A percentile compares a stretch with the other conserved stretches of the same genome.
phyloP scores from a whole-genome alignment of 2,329 filamentous ascomycete genomes.

The Fusarium sororula region DNA sequence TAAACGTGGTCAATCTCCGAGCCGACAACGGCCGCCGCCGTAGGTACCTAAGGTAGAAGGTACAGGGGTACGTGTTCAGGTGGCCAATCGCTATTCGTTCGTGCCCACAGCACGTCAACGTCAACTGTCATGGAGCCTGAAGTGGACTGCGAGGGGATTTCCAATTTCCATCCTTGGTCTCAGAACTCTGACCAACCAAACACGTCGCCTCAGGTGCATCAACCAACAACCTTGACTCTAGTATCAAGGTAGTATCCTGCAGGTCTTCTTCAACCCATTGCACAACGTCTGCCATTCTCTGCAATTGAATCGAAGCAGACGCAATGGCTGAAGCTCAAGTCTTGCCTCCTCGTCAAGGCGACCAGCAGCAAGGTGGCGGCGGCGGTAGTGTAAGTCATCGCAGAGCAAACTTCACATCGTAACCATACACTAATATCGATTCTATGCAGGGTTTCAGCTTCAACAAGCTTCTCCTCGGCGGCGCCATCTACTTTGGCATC shows the following conservation, averaged over 20 bases:
- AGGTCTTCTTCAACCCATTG: not conserved
- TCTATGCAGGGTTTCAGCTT: conserved; percentile 49
- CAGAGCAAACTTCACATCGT: not conserved
- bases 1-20: conserved; percentile 23
- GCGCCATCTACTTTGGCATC: conserved; percentile 66
- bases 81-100: conserved; percentile 33
- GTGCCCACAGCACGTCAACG: conserved; percentile 30
- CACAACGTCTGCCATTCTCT: not conserved
- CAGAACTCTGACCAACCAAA: conserved; percentile 21
- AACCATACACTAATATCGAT: conserved; percentile 13
- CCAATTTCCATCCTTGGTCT: not conserved
- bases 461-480: conserved; percentile 61
- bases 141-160: conserved; percentile 33
- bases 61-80: conserved; percentile 9
- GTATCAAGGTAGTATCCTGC: conserved; percentile 13
- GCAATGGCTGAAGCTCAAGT: conserved; percentile 43
- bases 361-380: conserved; percentile 37
- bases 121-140: conserved; percentile 17
- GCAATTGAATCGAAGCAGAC: conserved; percentile 15
- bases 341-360: conserved; percentile 37
- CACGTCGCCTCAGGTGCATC: conserved; percentile 18
- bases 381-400: conserved; percentile 44
- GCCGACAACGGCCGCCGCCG: conserved; percentile 22
- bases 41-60: not conserved
- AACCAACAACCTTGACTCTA: conserved; percentile 26